phyloP scores from a whole-genome alignment of 108 stramenopile genomes.

The Cyclotella cryptica region DNA sequence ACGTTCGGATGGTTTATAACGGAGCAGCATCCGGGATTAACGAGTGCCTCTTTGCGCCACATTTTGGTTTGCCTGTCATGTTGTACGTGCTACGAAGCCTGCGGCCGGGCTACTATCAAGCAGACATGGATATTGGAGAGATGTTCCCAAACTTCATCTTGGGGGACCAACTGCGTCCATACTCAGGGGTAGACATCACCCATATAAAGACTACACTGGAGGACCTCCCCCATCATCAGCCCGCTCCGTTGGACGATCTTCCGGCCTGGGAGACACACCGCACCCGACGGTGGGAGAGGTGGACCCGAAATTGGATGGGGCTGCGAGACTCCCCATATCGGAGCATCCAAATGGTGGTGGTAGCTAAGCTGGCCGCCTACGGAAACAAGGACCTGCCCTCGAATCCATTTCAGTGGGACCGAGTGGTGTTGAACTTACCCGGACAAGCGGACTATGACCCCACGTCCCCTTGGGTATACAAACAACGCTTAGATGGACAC shows the following conservation, averaged over 20 bases:
- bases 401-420: constrained; percentile 34
- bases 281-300: no score
- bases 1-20: constrained; percentile 54
- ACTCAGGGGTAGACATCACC: constrained; percentile 45
- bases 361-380: constrained; percentile 16
- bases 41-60: constrained; percentile 35
- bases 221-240: neutral
- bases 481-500: neutral
- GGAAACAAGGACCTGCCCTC: neutral
- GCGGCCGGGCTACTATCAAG: constrained; percentile 27
- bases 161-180: constrained; percentile 23
- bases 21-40: no score
- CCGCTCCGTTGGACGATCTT: neutral
- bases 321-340: constrained; percentile 49
- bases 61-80: no score
- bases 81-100: no score
- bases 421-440: constrained; percentile 24
- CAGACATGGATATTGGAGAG: constrained; percentile 58
- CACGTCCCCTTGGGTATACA: constrained; percentile 22
- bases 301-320: no score
- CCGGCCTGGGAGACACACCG: constrained; percentile 15
- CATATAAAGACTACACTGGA: constrained; percentile 2
- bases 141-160: constrained; percentile 57
- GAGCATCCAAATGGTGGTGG: constrained; percentile 7
- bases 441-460: constrained; percentile 15